These are phyloP conservation scores for Inga leiocalycina DNA, from an alignment of 306 rosid genomes.

Conservation along the genomic window DNA sequence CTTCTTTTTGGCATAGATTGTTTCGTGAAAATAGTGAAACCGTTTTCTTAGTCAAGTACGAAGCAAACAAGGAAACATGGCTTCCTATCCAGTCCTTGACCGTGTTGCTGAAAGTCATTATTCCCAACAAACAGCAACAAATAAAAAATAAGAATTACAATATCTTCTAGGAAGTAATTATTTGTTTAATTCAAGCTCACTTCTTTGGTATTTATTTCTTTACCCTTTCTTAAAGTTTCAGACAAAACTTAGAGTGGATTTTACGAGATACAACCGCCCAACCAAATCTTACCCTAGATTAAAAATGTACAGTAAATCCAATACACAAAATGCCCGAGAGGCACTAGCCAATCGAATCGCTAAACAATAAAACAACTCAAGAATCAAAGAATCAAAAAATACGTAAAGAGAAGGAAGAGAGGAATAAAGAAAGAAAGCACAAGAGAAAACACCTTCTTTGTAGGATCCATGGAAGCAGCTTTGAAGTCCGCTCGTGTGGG, in stretches of 20 bases:
- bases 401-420: background rate
- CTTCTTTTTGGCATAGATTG: background rate
- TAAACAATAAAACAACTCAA: conserved; percentile 2
- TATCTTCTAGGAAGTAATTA: background rate
- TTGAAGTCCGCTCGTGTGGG: conserved; percentile 29
- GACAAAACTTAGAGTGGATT: background rate
- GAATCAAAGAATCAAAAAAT: background rate
- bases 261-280: background rate
- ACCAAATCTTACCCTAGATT: background rate
- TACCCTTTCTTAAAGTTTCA: background rate
- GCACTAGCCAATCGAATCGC: background rate
- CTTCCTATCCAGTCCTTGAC: background rate
- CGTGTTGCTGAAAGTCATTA: background rate
- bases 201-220: background rate
- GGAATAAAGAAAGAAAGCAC: too few species aligned
- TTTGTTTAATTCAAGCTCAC: background rate
- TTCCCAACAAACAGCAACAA: background rate
- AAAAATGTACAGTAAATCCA: background rate
- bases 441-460: conserved; percentile 38
- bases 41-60: background rate
- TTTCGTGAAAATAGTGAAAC: background rate
- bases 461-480: conserved; percentile 48
- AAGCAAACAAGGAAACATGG: background rate
- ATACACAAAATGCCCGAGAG: background rate
- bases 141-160: background rate